Conservation (phyloP, 2,329 filamentous ascomycete genomes). For the Pseudogymnoascus sp. region DNA sequence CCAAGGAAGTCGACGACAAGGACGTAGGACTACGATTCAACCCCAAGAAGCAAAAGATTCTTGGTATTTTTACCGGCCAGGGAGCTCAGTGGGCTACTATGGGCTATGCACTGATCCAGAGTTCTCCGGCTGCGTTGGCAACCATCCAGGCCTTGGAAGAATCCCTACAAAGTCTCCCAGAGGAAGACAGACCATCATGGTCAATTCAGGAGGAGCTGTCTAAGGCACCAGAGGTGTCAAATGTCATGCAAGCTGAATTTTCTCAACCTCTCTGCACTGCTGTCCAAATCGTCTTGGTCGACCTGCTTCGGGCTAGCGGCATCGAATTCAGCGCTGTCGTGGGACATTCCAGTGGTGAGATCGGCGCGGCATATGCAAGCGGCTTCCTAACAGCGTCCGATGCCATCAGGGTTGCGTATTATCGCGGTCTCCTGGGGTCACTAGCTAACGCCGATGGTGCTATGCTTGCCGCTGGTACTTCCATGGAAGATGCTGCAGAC, state of each 20-base stretch:
- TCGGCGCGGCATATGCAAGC: slow-evolving; percentile 37
- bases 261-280: slow-evolving; percentile 38
- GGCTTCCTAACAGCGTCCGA: slow-evolving; percentile 26
- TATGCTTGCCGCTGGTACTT: slow-evolving; percentile 44
- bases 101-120: slow-evolving; percentile 16
- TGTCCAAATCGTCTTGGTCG: slow-evolving; percentile 37
- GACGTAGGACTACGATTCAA: background rate
- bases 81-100: slow-evolving; percentile 21
- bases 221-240: slow-evolving; percentile 13
- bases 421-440: slow-evolving; percentile 16
- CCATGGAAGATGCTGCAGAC: slow-evolving; percentile 17
- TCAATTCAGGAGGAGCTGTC: background rate
- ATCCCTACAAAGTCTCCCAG: slow-evolving; percentile 8
- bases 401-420: slow-evolving; percentile 38
- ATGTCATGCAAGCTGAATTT: slow-evolving; percentile 32
- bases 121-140: background rate
- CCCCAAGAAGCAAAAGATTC: slow-evolving; percentile 11
- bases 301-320: slow-evolving; percentile 35
- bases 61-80: slow-evolving; percentile 19
- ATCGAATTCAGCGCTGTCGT: slow-evolving; percentile 25
- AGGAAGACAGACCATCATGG: slow-evolving; percentile 12
- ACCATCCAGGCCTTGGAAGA: background rate
- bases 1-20: background rate
- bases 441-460: slow-evolving; percentile 29
- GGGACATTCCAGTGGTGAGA: slow-evolving; percentile 41